Evolutionary conservation across 768 basidiomycete species (phyloP).

Genomic region (Hericium rajendrae): DNA sequence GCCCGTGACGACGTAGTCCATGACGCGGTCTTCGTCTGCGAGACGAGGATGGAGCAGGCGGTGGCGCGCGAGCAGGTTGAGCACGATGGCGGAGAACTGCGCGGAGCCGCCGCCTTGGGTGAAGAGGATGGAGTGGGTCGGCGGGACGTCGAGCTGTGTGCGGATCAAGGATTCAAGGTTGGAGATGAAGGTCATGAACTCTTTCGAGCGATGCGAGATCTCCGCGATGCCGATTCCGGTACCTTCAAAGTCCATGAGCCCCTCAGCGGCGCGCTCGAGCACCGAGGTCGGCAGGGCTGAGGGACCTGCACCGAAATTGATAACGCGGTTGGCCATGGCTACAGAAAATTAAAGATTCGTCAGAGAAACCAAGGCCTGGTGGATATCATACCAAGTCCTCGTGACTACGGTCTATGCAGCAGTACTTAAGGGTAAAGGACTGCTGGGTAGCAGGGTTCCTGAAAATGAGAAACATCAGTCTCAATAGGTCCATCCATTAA

Average conservation of each 20-base stretch:
- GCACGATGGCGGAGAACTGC: constrained; percentile 86
- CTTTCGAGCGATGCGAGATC: constrained; percentile 89
- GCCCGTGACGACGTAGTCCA: constrained; percentile 92
- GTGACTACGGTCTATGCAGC: too few species aligned
- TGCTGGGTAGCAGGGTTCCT: too few species aligned
- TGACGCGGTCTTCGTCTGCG: constrained; percentile 39
- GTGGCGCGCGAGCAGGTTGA: constrained; percentile 86
- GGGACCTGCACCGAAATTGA: constrained; percentile 94
- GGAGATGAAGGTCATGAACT: constrained; percentile 66
- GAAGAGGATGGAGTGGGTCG: constrained; percentile 81
- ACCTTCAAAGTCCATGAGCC: constrained; percentile 80
- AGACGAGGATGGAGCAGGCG: constrained; percentile 61
- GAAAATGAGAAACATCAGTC: too few species aligned
- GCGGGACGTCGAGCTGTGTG: constrained; percentile 69
- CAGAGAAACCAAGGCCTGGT: too few species aligned
- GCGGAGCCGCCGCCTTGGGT: constrained; percentile 89
- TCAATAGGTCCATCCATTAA: too few species aligned
- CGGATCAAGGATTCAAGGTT: constrained; percentile 59
- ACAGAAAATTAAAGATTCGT: too few species aligned
- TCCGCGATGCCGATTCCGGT: constrained; percentile 96
- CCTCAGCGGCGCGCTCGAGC: constrained; percentile 71
- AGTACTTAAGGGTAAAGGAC: too few species aligned
- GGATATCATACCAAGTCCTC: too few species aligned
- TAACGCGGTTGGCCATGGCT: constrained; percentile 31
- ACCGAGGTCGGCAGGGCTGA: constrained; percentile 85